Conservation (phyloP, 208 protist genomes). For the Acanthamoeba lugdunensis region DNA sequence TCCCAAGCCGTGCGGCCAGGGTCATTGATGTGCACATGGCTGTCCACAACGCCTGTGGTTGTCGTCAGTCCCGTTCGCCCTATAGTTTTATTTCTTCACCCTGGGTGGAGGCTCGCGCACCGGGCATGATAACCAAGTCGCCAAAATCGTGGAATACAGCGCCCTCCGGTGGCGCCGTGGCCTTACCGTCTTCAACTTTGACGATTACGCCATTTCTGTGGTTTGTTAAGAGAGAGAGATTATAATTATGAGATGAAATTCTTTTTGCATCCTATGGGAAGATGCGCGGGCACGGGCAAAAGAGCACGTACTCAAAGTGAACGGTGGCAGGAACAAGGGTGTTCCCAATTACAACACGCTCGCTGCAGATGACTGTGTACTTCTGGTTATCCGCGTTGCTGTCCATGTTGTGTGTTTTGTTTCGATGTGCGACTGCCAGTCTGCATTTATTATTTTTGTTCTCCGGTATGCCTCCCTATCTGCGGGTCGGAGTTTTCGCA, state of each 20-base stretch:
- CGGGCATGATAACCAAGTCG: slow-evolving; percentile 29
- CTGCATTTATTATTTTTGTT: no score
- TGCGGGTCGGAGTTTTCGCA: no score
- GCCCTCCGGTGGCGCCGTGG: not conserved
- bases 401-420: not conserved
- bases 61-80: not conserved
- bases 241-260: not conserved
- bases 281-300: not conserved
- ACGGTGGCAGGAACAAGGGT: slow-evolving; percentile 18
- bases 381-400: not conserved
- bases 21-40: slow-evolving; percentile 84
- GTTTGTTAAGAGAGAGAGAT: no score
- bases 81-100: no score
- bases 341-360: slow-evolving; percentile 14
- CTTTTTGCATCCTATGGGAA: not conserved
- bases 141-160: slow-evolving; percentile 53
- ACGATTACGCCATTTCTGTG: not conserved
- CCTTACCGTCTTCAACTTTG: slow-evolving; percentile 32
- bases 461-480: no score
- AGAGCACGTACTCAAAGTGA: not conserved
- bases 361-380: slow-evolving; percentile 45
- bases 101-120: not conserved
- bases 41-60: slow-evolving; percentile 79
- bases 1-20: slow-evolving; percentile 83
- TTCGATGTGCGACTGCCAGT: not conserved